Evolutionary conservation across 768 basidiomycete genomes (phyloP).

Genomic region (Mycena maculata): DNA sequence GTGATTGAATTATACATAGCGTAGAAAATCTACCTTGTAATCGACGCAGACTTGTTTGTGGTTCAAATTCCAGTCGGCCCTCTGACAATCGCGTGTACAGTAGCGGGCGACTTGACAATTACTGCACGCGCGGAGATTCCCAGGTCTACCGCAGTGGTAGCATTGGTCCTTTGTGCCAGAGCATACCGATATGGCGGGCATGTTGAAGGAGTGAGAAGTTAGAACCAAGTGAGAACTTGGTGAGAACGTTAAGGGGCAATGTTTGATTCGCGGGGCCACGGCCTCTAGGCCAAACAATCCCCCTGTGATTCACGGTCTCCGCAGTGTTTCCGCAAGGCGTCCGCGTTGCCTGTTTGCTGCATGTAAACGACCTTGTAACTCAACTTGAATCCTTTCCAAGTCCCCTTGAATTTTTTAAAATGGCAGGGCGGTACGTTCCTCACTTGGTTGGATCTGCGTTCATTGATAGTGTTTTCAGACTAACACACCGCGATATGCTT

Average conservation of each 20-base stretch:
- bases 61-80: background rate
- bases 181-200: background rate
- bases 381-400: background rate
- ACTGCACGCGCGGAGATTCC: background rate
- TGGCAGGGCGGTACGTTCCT: conserved; percentile 14
- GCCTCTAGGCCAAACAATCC: no score
- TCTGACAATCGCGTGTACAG: background rate
- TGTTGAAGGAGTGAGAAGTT: no score
- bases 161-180: background rate
- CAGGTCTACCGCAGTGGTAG: background rate
- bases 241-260: no score
- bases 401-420: background rate
- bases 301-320: no score
- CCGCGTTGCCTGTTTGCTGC: background rate
- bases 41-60: background rate
- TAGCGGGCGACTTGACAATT: background rate
- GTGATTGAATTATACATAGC: no score
- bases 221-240: no score
- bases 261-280: no score
- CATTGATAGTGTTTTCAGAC: conserved; percentile 1
- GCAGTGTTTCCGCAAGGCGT: no score
- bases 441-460: background rate
- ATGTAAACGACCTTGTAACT: conserved; percentile 4
- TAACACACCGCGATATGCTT: conserved; percentile 40
- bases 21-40: no score